Evolutionary conservation across 257 asterid species (phyloP), one percentile per base, ranked within the genome.

Genomic region (Solanum pinnatisectum): DNA sequence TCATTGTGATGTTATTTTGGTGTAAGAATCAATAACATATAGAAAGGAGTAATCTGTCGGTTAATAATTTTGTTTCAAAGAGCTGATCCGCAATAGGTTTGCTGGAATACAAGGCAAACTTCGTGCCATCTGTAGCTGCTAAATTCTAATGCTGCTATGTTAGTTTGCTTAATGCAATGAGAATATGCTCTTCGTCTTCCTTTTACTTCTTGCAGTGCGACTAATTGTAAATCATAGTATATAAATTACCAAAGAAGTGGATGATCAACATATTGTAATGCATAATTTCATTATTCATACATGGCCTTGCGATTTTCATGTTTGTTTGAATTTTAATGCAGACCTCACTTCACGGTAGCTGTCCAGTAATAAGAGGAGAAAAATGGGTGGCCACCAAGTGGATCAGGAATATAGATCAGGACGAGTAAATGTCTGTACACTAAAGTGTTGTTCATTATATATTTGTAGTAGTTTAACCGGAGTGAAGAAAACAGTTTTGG

Each of bases 351-450:
- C 99, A 96, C 86, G 99, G 99, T 89, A 97, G 99, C 88, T 97
- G 99, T 85, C 95, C 99, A 7, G 99, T 96, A 71, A 91, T 92
- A 91, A 90, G 87, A 92, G 99, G 99, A 78, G 92, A 95, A 92
- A 97, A 96, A 92, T 97, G 99, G 99, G 99, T 97, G 27, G 99
- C 99, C 67, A 97, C 98, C 11, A 97, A 97, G 90, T 97, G 99
- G 99, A 93, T 96, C 88, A 94, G 98, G 91, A 93, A 95, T 87
- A 91, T 92, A 87, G 96, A 87, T 83, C 94, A 88, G 90, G 90
- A 86, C 5, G 95, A 90, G n/a, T 84, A 49, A 39, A 6, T 37
- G 49, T 23, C 67, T 12, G 25, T 33, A 79, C 32, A 44, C 27
- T 25, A 9, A 25, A 72, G 74, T 35, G 36, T n/a, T 87, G 25